These are phyloP conservation scores for Colletotrichum neosansevieriae DNA, from an alignment of 2,329 filamentous ascomycete species.

Conservation along the genomic window DNA sequence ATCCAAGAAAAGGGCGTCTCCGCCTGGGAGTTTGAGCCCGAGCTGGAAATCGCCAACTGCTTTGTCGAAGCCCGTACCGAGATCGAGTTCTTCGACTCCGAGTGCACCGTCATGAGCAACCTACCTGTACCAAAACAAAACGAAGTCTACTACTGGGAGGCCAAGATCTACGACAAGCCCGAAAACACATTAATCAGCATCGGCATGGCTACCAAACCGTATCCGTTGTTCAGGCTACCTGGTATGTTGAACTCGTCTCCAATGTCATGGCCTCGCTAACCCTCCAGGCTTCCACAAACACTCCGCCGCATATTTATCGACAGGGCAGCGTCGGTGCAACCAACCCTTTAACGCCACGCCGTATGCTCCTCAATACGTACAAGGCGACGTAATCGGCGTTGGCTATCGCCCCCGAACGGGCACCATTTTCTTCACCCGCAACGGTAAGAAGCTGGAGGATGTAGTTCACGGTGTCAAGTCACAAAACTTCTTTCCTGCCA, in stretches of 20 bases:
- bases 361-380: conserved; percentile 87
- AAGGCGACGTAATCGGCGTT: conserved; percentile 95
- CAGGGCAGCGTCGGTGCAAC: conserved; percentile 88
- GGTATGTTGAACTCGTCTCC: conserved; percentile 68
- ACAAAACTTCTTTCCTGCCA: conserved; percentile 96
- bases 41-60: conserved; percentile 97
- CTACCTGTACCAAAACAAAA: conserved; percentile 98
- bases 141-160: conserved; percentile 99
- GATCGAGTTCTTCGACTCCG: conserved; percentile 98
- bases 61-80: conserved; percentile 97
- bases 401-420: conserved; percentile 95
- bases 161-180: conserved; percentile 98
- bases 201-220: conserved; percentile 96
- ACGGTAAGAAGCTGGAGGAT: conserved; percentile 97
- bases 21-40: conserved; percentile 99
- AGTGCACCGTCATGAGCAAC: conserved; percentile 97
- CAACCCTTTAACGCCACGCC: conserved; percentile 86
- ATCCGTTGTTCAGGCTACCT: conserved; percentile 92
- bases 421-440: conserved; percentile 97
- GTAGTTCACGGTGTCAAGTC: conserved; percentile 92
- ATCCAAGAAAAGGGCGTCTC: conserved; percentile 99
- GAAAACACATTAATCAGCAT: conserved; percentile 89
- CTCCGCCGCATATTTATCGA: conserved; percentile 91
- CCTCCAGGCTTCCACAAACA: conserved; percentile 86
- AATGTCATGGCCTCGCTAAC: conserved; percentile 7